These are phyloP conservation scores for Candida pini DNA, from an alignment of 805 yeast genomes.

Conservation along the genomic window DNA sequence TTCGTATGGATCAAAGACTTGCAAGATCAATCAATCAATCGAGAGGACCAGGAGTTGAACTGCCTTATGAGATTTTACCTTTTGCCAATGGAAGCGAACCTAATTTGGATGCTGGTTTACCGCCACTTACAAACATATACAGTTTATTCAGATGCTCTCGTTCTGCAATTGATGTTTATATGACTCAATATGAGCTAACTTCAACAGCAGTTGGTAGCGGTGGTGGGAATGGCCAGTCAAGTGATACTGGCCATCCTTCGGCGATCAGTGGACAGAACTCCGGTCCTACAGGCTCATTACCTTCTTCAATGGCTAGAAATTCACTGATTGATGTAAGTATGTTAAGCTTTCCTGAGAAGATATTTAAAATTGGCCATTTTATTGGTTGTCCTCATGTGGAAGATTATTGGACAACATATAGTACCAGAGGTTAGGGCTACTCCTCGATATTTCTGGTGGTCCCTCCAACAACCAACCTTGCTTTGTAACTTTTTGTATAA, in stretches of 20 bases:
- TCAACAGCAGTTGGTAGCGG: neutral
- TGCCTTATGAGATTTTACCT: conserved; percentile 25
- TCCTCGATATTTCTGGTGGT: conserved; percentile 4
- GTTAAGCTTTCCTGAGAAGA: conserved; percentile 15
- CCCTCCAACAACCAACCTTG: too few species aligned
- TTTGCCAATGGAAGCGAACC: conserved; percentile 24
- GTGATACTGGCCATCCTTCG: too few species aligned
- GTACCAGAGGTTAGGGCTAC: too few species aligned
- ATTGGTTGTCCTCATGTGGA: conserved; percentile 28
- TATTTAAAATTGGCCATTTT: conserved; percentile 23
- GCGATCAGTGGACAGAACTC: too few species aligned
- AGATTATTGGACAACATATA: too few species aligned
- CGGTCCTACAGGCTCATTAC: too few species aligned
- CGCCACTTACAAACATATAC: conserved; percentile 20
- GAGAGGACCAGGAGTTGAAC: conserved; percentile 28
- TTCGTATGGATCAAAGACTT: conserved; percentile 24
- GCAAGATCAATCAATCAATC: conserved; percentile 19
- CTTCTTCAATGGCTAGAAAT: too few species aligned
- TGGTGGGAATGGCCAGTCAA: neutral
- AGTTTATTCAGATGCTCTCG: conserved; percentile 20
- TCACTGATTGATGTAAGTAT: too few species aligned
- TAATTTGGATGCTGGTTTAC: conserved; percentile 16
- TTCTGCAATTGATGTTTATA: conserved; percentile 14
- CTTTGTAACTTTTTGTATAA: too few species aligned
- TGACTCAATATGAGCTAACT: conserved; percentile 15